Conservation (phyloP, 2,329 filamentous ascomycete species). For the Aureobasidium sp. region DNA sequence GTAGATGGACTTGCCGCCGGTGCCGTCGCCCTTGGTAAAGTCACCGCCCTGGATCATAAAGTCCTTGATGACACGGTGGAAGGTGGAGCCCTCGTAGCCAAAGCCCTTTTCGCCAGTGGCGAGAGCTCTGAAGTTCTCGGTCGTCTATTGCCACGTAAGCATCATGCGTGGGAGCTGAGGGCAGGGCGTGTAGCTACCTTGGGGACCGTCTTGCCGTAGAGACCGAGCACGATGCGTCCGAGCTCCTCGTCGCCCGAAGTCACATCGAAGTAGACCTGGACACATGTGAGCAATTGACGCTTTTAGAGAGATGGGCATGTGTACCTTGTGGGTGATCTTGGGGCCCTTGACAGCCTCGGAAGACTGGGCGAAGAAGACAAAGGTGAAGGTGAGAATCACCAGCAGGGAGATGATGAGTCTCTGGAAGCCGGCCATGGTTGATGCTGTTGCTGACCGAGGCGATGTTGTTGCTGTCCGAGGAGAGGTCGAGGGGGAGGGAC, state of each 20-base stretch:
- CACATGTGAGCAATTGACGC: neutral
- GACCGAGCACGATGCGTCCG: conserved; percentile 69
- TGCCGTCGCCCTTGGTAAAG: conserved; percentile 74
- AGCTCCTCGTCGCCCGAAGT: conserved; percentile 63
- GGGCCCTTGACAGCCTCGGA: conserved; percentile 69
- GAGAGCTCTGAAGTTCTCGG: conserved; percentile 69
- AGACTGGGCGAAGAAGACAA: conserved; percentile 67
- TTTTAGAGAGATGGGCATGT: neutral
- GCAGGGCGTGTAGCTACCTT: conserved; percentile 40
- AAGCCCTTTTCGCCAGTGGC: conserved; percentile 81
- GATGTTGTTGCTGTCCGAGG: conserved; percentile 10
- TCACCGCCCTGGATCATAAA: conserved; percentile 92
- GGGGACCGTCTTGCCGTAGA: conserved; percentile 81
- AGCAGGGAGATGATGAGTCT: conserved; percentile 62
- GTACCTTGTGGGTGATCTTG: conserved; percentile 86
- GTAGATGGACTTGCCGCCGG: conserved; percentile 83
- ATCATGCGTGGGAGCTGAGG: neutral
- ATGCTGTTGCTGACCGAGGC: conserved; percentile 12
- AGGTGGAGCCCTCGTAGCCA: conserved; percentile 70
- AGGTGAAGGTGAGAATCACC: conserved; percentile 64
- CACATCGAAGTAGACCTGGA: conserved; percentile 71
- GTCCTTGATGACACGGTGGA: conserved; percentile 84
- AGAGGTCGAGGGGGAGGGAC: neutral
- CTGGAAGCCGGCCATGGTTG: conserved; percentile 66
- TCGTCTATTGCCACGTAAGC: conserved; percentile 37